phyloP scores from a whole-genome alignment of 1,284 basidiomycete species.

The Fomitopsis schrenkii region DNA sequence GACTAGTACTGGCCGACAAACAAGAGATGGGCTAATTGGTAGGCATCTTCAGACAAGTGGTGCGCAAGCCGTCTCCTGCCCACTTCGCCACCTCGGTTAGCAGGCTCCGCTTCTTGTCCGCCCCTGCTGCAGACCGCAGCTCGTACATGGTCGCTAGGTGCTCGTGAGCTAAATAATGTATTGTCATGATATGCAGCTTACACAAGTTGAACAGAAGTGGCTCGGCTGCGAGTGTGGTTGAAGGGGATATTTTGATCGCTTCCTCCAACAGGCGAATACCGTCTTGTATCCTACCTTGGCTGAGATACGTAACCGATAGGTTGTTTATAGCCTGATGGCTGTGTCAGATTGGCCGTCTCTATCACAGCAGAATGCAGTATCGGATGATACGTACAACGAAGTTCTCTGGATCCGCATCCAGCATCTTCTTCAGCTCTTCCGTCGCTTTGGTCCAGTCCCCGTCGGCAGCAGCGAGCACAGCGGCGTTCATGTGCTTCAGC shows the following conservation, averaged over 20 bases:
- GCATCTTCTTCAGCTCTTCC: conserved; percentile 37
- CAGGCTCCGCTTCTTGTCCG: conserved; percentile 69
- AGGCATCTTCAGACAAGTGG: conserved; percentile 79
- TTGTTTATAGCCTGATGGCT: conserved; percentile 72
- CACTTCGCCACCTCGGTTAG: conserved; percentile 74
- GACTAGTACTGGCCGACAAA: too few species aligned
- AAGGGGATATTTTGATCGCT: conserved; percentile 57
- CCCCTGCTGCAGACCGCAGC: conserved; percentile 62
- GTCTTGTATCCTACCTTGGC: conserved; percentile 69
- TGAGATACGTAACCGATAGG: conserved; percentile 64
- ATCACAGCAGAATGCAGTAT: not conserved
- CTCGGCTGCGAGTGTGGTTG: conserved; percentile 66
- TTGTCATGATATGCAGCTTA: conserved; percentile 32
- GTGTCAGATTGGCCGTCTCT: not conserved
- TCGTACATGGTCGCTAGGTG: conserved; percentile 73
- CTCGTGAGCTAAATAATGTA: not conserved
- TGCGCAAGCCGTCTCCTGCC: conserved; percentile 76
- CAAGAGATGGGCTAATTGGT: conserved; percentile 29
- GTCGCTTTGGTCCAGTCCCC: conserved; percentile 64
- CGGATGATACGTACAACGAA: conserved; percentile 40
- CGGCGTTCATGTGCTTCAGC: conserved; percentile 56
- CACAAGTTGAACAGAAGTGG: conserved; percentile 81
- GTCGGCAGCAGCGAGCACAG: conserved; percentile 56
- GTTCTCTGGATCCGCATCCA: conserved; percentile 52
- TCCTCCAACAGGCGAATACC: conserved; percentile 65